Evolutionary conservation across 352 stramenopile species (phyloP).

Genomic region (Poterioochromonas sp.): DNA sequence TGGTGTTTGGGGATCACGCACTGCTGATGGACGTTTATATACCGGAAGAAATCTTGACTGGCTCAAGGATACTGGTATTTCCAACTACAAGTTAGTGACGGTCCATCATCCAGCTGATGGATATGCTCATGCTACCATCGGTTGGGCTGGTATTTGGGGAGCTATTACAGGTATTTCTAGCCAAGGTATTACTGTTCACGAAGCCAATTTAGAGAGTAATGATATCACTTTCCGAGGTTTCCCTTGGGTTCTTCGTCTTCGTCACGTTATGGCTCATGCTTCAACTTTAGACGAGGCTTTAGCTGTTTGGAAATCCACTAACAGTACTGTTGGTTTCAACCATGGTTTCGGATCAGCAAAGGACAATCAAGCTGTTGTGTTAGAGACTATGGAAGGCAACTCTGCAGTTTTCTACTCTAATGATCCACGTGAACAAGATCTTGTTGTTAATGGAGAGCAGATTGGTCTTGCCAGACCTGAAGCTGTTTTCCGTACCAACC

Average conservation of each 20-base stretch:
- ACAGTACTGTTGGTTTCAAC: constrained; percentile 40
- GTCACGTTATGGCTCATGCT: constrained; percentile 36
- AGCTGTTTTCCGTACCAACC: constrained; percentile 36
- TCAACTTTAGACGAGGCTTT: constrained; percentile 23
- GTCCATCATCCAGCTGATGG: constrained; percentile 29
- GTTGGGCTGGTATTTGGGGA: constrained; percentile 35
- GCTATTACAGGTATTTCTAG: constrained; percentile 35
- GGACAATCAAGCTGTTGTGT: constrained; percentile 25
- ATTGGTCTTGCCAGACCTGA: constrained; percentile 22
- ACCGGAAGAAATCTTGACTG: constrained; percentile 37
- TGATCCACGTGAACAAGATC: constrained; percentile 32
- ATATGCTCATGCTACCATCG: constrained; percentile 35
- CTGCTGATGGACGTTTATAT: constrained; percentile 26
- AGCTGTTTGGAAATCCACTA: constrained; percentile 34
- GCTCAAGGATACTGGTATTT: constrained; percentile 32
- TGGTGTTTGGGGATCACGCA: constrained; percentile 33
- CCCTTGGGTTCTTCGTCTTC: constrained; percentile 37
- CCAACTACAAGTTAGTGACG: constrained; percentile 33
- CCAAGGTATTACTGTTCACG: constrained; percentile 36
- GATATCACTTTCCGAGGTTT: constrained; percentile 38
- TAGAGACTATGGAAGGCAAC: constrained; percentile 34
- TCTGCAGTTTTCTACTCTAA: constrained; percentile 33
- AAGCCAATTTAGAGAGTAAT: constrained; percentile 39
- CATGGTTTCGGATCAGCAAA: constrained; percentile 33
- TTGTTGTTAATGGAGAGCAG: constrained; percentile 8